Base-by-base conservation (phyloP, 116 monocot genomes). In the Iris pallida region DNA sequence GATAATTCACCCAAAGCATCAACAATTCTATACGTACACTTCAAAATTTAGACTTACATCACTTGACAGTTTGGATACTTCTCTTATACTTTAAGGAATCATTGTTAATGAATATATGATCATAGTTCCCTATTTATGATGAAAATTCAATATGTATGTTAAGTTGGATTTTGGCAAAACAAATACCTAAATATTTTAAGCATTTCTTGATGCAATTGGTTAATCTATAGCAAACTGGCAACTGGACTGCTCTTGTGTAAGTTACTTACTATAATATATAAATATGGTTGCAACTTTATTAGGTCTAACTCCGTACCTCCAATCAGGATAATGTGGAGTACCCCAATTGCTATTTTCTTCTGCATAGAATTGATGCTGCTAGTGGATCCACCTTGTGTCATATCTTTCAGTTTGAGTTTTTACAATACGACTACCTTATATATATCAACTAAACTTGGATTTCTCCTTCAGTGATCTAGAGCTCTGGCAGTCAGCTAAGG, bases 241-340 rank as follows among this genome's bases (percentile, higher is more conserved):
- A 92, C 59, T 92, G 92, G 92, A 92, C 92, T 11, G 92, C 92
- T 66, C 83, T 92, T 55, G 88, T 86, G 92, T 92, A 80, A 86
- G 82, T 71, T 66, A 7, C 14, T 12, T 55, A 16, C 45, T 13
- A 59, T 16, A 9, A 18, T 45, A 40, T 75, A 65, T 14, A 6
- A 57, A 49, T 47, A 3, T 16, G 16, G 20, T 52, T 14, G 16
- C 16, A 43, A 15, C 16, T 48, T 54, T 47, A 20, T 5, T 64
- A n/a, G n/a, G n/a, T n/a, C n/a, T n/a, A 18, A 40, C 48, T 11
- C 8, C 6, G n/a, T 48, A 20, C 19, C 11, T 64, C 47, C 47
- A 18, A 59, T 64, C 82, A 88, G 92, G 63, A 83, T 92, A 70
- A 92, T 92, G 92, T 92, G 92, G 92, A 92, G 86, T 51, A 88